A percentile compares a stretch with the other conserved stretches of the same genome.
phyloP scores from a whole-genome alignment of 2,329 filamentous ascomycete species.

The Fusarium nelsonii region DNA sequence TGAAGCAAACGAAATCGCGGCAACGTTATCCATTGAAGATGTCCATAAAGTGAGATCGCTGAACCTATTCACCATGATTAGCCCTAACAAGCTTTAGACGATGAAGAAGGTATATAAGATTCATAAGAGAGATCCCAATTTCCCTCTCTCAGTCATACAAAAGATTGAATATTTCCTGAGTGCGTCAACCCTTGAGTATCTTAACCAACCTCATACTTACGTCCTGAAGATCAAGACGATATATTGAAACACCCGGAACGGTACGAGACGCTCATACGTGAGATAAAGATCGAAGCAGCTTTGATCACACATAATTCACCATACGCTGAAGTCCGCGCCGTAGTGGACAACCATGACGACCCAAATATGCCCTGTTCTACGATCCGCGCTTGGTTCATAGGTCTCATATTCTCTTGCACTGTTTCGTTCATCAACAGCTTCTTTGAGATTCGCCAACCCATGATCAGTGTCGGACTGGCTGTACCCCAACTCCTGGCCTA shows the following conservation, averaged over 20 bases:
- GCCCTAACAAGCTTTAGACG: slow-evolving; percentile 41
- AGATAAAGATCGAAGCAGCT: slow-evolving; percentile 65
- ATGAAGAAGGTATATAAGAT: slow-evolving; percentile 53
- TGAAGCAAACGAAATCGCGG: slow-evolving; percentile 57
- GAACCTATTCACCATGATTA: rapidly evolving
- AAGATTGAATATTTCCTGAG: slow-evolving; percentile 54
- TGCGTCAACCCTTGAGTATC: slow-evolving; percentile 36
- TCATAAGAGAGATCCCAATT: slow-evolving; percentile 56
- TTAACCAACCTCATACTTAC: not conserved
- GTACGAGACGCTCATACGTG: slow-evolving; percentile 57
- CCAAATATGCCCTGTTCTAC: slow-evolving; percentile 64
- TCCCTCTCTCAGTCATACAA: slow-evolving; percentile 52
- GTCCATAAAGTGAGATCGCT: slow-evolving; percentile 46
- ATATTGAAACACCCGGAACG: slow-evolving; percentile 55
- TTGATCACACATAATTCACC: slow-evolving; percentile 66
- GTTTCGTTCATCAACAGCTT: slow-evolving; percentile 67
- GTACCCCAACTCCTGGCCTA: slow-evolving; percentile 70
- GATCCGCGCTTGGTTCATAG: slow-evolving; percentile 66
- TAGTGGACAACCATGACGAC: slow-evolving; percentile 66
- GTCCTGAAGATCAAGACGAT: slow-evolving; percentile 46
- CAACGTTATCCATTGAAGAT: slow-evolving; percentile 52
- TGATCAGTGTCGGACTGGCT: slow-evolving; percentile 64
- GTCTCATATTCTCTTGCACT: slow-evolving; percentile 62
- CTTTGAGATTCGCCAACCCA: slow-evolving; percentile 68
- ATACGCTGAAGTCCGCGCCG: slow-evolving; percentile 67